These are phyloP conservation scores for Chlorociboria aeruginascens DNA, from an alignment of 495 filamentous ascomycete genomes.

Conservation along the genomic window DNA sequence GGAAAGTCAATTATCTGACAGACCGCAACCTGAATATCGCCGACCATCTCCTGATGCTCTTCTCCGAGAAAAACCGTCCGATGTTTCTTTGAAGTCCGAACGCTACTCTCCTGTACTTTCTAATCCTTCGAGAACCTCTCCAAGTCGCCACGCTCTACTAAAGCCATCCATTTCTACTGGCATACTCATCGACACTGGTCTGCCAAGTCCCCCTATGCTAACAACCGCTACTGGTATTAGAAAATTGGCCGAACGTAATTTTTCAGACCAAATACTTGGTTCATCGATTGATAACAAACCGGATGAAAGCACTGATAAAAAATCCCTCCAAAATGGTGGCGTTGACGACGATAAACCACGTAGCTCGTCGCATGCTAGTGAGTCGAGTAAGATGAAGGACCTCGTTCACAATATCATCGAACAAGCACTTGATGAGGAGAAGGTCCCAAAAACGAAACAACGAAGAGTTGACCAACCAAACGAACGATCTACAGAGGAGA, in stretches of 20 bases:
- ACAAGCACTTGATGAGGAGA: neutral
- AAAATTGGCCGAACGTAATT: neutral
- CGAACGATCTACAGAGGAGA: neutral
- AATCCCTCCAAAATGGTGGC: neutral
- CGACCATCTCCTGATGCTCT: no score
- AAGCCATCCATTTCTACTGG: constrained; percentile 7
- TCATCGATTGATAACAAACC: neutral
- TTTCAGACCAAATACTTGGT: neutral
- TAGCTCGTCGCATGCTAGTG: no score
- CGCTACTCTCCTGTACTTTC: constrained; percentile 8
- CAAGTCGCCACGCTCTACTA: constrained; percentile 10
- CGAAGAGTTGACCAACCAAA: neutral
- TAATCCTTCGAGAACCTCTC: constrained; percentile 6
- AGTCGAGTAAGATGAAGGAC: no score
- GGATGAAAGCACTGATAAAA: neutral
- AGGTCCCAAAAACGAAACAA: neutral
- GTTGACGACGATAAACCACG: no score
- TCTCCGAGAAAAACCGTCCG: neutral
- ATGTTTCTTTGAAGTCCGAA: neutral
- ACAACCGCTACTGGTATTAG: neutral
- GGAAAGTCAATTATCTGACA: neutral
- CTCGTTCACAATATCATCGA: neutral
- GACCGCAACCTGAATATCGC: neutral
- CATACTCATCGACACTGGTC: constrained; percentile 9
- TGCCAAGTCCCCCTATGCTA: constrained; percentile 12